These are phyloP conservation scores for Yamagishiella unicocca DNA, from an alignment of 139 green algal species.

Conservation along the genomic window DNA sequence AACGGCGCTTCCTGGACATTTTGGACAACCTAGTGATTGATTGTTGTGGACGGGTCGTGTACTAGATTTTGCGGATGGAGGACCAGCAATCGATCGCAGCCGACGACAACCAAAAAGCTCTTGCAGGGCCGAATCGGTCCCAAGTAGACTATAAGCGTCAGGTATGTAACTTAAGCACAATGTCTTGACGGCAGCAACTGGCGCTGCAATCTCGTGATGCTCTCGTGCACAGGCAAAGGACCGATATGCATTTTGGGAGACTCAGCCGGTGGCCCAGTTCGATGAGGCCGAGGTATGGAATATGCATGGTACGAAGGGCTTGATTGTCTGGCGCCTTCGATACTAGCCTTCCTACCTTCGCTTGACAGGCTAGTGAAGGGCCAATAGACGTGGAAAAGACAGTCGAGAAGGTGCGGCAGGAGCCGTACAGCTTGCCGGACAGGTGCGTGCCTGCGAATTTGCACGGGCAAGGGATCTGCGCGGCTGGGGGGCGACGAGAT, in stretches of 20 bases:
- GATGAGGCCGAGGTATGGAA: slow-evolving; percentile 54
- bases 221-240: slow-evolving; percentile 46
- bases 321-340: background rate
- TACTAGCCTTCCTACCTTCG: background rate
- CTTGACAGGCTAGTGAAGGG: slow-evolving; percentile 63
- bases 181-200: too few relatives aligned
- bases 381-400: slow-evolving; percentile 90
- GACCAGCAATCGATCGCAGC: too few relatives aligned
- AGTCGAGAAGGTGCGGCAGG: slow-evolving; percentile 81
- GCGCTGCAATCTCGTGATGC: too few relatives aligned
- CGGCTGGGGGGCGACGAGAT: too few relatives aligned
- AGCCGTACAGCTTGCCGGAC: slow-evolving; percentile 88
- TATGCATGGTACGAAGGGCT: background rate
- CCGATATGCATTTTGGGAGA: slow-evolving; percentile 90
- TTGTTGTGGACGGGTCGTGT: too few relatives aligned
- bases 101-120: too few relatives aligned
- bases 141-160: slow-evolving; percentile 1
- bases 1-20: too few relatives aligned
- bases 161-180: background rate
- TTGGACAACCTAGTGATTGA: too few relatives aligned
- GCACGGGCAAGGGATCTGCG: too few relatives aligned
- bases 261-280: slow-evolving; percentile 95
- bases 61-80: too few relatives aligned
- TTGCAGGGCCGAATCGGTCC: too few relatives aligned
- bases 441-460: too few relatives aligned